Conservation (phyloP, 2,329 filamentous ascomycete species). For the Pseudogymnoascus sp. region DNA sequence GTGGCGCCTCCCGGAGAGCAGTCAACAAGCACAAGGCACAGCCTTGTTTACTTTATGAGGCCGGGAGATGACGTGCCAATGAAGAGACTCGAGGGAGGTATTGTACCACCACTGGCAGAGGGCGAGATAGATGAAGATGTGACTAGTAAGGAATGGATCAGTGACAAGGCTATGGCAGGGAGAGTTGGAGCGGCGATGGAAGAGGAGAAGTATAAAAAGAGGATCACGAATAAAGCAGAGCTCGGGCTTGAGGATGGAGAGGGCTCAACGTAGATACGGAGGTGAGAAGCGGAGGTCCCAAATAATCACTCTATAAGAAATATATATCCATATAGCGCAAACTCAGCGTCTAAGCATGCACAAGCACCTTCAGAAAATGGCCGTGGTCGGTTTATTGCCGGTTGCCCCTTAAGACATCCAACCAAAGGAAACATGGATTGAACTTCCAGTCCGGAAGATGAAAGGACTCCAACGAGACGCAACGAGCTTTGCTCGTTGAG, state of each 20-base stretch:
- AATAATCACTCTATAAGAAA: neutral
- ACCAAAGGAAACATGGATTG: neutral
- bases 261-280: neutral
- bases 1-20: constrained; percentile 27
- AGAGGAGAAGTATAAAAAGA: constrained; percentile 6
- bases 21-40: constrained; percentile 33
- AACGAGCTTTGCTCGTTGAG: neutral
- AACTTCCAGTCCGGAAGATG: neutral
- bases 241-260: neutral
- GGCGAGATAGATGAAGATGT: constrained; percentile 18
- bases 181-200: neutral
- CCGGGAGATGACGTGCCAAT: constrained; percentile 39
- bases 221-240: constrained; percentile 1
- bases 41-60: constrained; percentile 47
- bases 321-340: neutral
- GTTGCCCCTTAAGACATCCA: neutral
- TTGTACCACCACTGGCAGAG: constrained; percentile 18
- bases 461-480: neutral
- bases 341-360: neutral
- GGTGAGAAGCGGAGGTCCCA: neutral
- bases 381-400: neutral
- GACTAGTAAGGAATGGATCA: constrained; percentile 22
- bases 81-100: constrained; percentile 19
- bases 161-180: constrained; percentile 10
- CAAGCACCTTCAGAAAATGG: neutral